phyloP scores from a whole-genome alignment of 306 rosid species.

The Vigna mungo region DNA sequence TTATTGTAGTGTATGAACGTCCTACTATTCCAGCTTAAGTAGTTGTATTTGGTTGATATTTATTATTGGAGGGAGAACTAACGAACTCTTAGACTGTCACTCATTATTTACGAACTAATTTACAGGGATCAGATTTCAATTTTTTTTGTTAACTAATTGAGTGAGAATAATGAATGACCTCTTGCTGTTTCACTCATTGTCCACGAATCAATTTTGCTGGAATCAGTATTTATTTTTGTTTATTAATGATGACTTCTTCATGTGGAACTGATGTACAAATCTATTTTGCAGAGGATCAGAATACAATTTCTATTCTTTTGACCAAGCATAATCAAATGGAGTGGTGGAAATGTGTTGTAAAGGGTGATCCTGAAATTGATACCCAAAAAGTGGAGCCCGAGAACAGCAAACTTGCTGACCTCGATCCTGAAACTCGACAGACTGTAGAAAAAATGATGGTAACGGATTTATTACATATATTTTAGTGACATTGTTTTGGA shows the following conservation, averaged over 20 bases:
- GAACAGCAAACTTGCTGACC: slow-evolving; percentile 84
- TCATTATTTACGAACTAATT: not conserved
- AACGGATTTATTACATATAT: slow-evolving; percentile 40
- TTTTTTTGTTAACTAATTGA: not conserved
- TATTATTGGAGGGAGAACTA: not conserved
- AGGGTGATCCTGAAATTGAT: slow-evolving; percentile 93
- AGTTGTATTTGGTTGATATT: too few species aligned
- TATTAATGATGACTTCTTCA: too few species aligned
- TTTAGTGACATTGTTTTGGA: not conserved
- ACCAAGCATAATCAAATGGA: slow-evolving; percentile 96
- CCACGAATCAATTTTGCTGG: too few species aligned
- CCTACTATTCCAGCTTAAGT: too few species aligned
- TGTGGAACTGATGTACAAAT: not conserved
- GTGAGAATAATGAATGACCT: not conserved
- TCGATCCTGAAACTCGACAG: slow-evolving; percentile 85
- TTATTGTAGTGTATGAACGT: not conserved
- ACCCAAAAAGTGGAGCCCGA: slow-evolving; percentile 98
- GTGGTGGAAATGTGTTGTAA: slow-evolving; percentile 93
- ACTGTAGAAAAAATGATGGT: slow-evolving; percentile 99
- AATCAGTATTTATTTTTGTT: too few species aligned
- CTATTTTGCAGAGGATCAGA: slow-evolving; percentile 87
- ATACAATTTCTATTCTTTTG: slow-evolving; percentile 73
- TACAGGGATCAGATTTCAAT: not conserved
- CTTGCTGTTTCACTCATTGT: not conserved
- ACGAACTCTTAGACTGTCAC: slow-evolving; percentile 21